Base-by-base conservation (phyloP, 345 rosid genomes). In the Hibiscus trionum region DNA sequence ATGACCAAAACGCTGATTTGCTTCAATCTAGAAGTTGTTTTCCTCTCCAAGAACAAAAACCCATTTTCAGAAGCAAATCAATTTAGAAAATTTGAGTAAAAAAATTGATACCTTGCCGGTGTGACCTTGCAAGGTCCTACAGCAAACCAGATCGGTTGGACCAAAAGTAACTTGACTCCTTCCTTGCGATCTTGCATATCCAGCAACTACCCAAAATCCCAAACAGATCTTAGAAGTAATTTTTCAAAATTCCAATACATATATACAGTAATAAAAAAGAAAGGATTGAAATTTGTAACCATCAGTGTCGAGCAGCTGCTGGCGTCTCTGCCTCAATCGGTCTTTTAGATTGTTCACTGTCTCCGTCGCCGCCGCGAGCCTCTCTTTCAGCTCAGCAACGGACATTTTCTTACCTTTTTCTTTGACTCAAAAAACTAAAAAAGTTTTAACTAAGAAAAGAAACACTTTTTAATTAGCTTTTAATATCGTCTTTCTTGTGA, bases 111-210 rank as follows among this genome's bases (percentile, higher is more conserved):
- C 98, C 94, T 90, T 92, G 76, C 99, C 96, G 15, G 97, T 88
- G 80, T 92, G 99, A 56, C 99, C 98, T 76, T 92, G 99, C 79
- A 95, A 87, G 71, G 91, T 90, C 77, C 99, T 80, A 83, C 98
- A 92, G 31, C 98, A 95, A 44, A 95, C 98, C 84, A 92, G 88
- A 88, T 90, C 99, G 78, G 93, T 92, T 1, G 89, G 85, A 35
- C 93, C 93, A 72, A 95, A 89, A 74, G 79, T 88, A 59, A 95
- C 93, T 58, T 85, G 88, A 82, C 82, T 42, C 78, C 76, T 84
- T 37, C 90, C 91, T 73, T 88, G 98, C 47, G 85, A 75, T 81
- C 60, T 80, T 58, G 96, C 87, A 73, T 89, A 87, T 7, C 76
- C 86, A 12, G 94, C 86, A 80, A 92, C 99, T 95, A 81, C 77